Percentiles rank a stretch among this genome's conserved stretches.
phyloP scores from a whole-genome alignment of 192 early-diverging fungal genomes.

The Podochytrium sp. region DNA sequence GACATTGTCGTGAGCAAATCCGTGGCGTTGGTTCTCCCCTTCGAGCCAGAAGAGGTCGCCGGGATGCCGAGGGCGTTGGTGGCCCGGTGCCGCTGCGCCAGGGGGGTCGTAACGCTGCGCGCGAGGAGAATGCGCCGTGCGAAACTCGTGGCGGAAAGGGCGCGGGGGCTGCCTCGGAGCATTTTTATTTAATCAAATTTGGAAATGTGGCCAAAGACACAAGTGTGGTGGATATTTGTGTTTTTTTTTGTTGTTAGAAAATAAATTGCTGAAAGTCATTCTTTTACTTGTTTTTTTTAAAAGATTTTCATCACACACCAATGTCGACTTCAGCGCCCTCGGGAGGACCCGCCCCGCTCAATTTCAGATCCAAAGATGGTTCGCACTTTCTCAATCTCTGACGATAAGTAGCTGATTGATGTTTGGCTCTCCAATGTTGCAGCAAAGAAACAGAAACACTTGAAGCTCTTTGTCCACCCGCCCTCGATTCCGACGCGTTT shows the following conservation, averaged over 20 bases:
- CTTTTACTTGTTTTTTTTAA: neutral
- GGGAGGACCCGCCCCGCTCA: neutral
- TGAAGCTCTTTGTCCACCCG: slow-evolving; percentile 55
- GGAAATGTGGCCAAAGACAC: no score
- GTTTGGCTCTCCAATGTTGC: no score
- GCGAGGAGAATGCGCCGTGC: neutral
- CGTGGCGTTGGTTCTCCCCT: neutral
- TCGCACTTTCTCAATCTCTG: neutral
- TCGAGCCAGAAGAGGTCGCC: no score
- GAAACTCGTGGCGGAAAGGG: no score
- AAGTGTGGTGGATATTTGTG: no score
- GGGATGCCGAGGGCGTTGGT: neutral
- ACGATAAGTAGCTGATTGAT: neutral
- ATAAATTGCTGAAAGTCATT: no score
- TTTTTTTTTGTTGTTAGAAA: no score
- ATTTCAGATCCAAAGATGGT: slow-evolving; percentile 3
- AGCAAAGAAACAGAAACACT: slow-evolving; percentile 30
- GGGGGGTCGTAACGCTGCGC: neutral
- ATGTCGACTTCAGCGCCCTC: neutral
- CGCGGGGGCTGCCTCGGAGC: no score
- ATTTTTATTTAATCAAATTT: no score
- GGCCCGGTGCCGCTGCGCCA: neutral
- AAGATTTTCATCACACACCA: neutral
- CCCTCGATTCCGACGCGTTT: slow-evolving; percentile 56
- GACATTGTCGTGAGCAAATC: slow-evolving; percentile 20